Evolutionary conservation across 805 yeast genomes (phyloP), one percentile per base, ranked within the genome.

Genomic region (Torulaspora quercuum): DNA sequence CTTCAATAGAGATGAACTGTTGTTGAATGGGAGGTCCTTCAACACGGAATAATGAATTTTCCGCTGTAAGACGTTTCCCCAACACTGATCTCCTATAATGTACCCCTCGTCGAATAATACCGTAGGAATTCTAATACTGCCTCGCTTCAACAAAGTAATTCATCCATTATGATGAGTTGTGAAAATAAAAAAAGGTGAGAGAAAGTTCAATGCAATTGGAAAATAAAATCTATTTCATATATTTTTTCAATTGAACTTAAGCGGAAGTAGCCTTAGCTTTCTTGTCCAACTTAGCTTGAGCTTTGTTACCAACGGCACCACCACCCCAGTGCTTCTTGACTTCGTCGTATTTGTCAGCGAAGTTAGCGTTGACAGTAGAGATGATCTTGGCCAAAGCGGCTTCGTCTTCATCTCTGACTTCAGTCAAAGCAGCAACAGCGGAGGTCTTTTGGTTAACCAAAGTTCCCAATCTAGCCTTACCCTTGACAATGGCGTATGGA

Each of bases 271-370:
- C 71, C 72, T 73, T 79, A 53, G 78, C 81, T 64, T 69, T 80
- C 81, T 84, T 86, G 59, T 78, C 89, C 51, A 69, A 66, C 76
- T 82, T 86, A 65, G 80, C 92, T 63, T 76, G 78, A 64, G 97
- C 87, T 78, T 90, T 92, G 60, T 83, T 74, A 71, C 97, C 96
- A 79, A 92, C 75, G 71, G 87, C 67, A 79, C 98, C 98, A 79
- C 98, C 98, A 79, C 97, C 97, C 98, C 98, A 90, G 82, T 87
- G 95, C 76, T 86, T 88, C 80, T 94, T 90, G 67, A 77, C 65
- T 60, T 92, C 97, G 65, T 90, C 97, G 83, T 82, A 86, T 74
- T 87, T 86, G 67, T 85, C 95, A 60, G 72, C 69, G 73, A 82
- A 90, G 92, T 87, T 88, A 56, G 95, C 82, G 74, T 87, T 80